Evolutionary conservation across 2,329 filamentous ascomycete genomes (phyloP).

Genomic region (Pyrenophora graminea): DNA sequence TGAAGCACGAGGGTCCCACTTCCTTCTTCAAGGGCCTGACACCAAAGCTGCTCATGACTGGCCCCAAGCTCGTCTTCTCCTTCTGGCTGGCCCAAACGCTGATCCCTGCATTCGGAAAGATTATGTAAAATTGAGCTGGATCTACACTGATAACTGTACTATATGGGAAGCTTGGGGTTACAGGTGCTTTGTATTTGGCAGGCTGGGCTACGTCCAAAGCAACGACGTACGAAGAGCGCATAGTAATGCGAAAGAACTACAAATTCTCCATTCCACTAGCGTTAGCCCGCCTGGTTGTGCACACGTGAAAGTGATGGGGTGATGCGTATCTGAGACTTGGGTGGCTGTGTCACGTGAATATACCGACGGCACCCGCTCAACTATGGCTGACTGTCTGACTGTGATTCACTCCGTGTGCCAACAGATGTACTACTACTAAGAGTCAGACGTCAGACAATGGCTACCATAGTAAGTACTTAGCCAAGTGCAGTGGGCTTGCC

Average conservation of each 20-base stretch:
- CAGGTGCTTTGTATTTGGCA: conserved; percentile 21
- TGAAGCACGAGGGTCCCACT: conserved; percentile 79
- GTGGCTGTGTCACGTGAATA: conserved; percentile 15
- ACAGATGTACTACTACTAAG: background rate
- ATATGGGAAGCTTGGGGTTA: conserved; percentile 29
- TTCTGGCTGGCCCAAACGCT: conserved; percentile 99
- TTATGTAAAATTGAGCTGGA: conserved; percentile 53
- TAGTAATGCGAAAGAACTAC: conserved; percentile 20
- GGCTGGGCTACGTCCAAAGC: conserved; percentile 21
- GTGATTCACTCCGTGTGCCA: background rate
- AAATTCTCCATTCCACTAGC: conserved; percentile 32
- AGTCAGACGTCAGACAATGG: conserved; percentile 20
- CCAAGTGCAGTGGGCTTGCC: conserved; percentile 1
- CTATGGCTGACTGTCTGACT: background rate
- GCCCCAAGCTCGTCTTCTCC: conserved; percentile 97
- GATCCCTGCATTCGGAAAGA: conserved; percentile 85
- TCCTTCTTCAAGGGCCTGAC: conserved; percentile 98
- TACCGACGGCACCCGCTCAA: background rate
- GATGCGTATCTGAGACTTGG: background rate
- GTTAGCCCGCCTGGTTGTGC: background rate
- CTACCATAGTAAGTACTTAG: no score
- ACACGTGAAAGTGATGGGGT: background rate
- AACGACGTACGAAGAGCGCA: conserved; percentile 17
- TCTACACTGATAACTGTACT: conserved; percentile 26
- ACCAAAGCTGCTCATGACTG: conserved; percentile 98